These are phyloP conservation scores for Solanum gracilifrons DNA, from an alignment of 257 asterid genomes.

Conservation along the genomic window DNA sequence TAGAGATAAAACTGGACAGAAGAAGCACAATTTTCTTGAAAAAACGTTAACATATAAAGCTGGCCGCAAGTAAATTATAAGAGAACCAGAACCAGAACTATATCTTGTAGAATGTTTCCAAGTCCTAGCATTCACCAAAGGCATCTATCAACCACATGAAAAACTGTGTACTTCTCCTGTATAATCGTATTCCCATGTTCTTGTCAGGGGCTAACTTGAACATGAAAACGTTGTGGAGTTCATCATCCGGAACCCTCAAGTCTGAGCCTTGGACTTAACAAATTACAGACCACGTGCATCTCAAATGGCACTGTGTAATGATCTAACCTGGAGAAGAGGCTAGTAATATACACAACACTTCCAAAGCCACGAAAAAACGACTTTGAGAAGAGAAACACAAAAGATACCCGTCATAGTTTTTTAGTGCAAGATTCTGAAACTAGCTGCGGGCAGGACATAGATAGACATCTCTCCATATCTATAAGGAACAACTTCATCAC, in stretches of 20 bases:
- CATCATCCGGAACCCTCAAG: conserved; percentile 27
- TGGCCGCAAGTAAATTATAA: neutral
- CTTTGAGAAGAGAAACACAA: neutral
- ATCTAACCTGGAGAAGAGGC: conserved; percentile 45
- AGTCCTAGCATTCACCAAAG: neutral
- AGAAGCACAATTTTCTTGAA: neutral
- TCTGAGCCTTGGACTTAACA: conserved; percentile 54
- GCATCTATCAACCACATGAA: neutral
- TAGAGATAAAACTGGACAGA: neutral
- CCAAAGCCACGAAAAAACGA: neutral
- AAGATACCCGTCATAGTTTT: conserved; percentile 55
- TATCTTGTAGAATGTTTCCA: neutral
- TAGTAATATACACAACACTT: neutral
- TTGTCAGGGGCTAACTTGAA: neutral
- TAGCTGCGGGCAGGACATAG: conserved; percentile 53
- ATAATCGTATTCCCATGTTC: neutral
- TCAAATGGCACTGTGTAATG: conserved; percentile 76
- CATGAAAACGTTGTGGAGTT: neutral
- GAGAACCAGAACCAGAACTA: neutral
- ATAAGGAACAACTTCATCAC: conserved; percentile 74
- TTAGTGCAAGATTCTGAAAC: conserved; percentile 55
- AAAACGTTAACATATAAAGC: neutral
- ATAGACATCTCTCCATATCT: conserved; percentile 60
- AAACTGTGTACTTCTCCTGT: neutral
- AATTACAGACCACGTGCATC: conserved; percentile 79